A percentile compares a stretch with the other conserved stretches of the same genome.
These are phyloP conservation scores for Cladosporium sp. DNA, from an alignment of 2,329 filamentous ascomycete species.

Conservation along the genomic window DNA sequence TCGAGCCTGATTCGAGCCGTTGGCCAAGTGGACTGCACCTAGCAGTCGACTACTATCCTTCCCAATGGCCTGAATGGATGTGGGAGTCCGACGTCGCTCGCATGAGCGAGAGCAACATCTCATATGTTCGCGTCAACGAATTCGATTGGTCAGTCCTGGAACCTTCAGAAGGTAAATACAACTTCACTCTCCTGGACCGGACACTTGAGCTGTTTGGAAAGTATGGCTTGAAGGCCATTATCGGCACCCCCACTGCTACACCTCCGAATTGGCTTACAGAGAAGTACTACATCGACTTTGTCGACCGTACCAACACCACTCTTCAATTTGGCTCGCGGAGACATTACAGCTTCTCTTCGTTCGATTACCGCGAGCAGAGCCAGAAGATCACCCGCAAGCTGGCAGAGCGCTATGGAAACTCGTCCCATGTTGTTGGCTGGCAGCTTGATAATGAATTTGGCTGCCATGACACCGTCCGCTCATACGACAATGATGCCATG, in stretches of 20 bases:
- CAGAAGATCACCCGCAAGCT: slow-evolving; percentile 22
- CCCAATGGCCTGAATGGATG: slow-evolving; percentile 26
- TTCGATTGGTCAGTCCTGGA: slow-evolving; percentile 24
- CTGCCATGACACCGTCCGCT: slow-evolving; percentile 23
- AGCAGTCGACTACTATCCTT: slow-evolving; percentile 23
- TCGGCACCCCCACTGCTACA: slow-evolving; percentile 22
- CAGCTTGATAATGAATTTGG: slow-evolving; percentile 26
- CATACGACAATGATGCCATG: slow-evolving; percentile 23
- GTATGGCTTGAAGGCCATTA: slow-evolving; percentile 20
- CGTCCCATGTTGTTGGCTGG: slow-evolving; percentile 19
- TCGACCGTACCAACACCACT: slow-evolving; percentile 22
- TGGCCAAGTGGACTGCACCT: slow-evolving; percentile 21
- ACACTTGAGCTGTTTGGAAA: slow-evolving; percentile 20
- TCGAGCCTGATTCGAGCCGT: slow-evolving; percentile 11
- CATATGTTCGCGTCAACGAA: slow-evolving; percentile 21
- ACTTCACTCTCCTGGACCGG: slow-evolving; percentile 22
- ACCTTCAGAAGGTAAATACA: slow-evolving; percentile 21
- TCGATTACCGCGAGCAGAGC: slow-evolving; percentile 22
- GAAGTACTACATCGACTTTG: slow-evolving; percentile 21
- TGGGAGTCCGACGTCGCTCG: slow-evolving; percentile 21
- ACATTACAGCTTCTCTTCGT: slow-evolving; percentile 24
- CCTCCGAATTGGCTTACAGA: slow-evolving; percentile 24
- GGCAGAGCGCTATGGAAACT: slow-evolving; percentile 22
- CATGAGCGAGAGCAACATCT: slow-evolving; percentile 22
- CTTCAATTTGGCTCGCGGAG: slow-evolving; percentile 20